Percentiles rank a stretch among this genome's conserved stretches.
phyloP scores from a whole-genome alignment of 139 green algal genomes.

The Haematococcus lacustris region DNA sequence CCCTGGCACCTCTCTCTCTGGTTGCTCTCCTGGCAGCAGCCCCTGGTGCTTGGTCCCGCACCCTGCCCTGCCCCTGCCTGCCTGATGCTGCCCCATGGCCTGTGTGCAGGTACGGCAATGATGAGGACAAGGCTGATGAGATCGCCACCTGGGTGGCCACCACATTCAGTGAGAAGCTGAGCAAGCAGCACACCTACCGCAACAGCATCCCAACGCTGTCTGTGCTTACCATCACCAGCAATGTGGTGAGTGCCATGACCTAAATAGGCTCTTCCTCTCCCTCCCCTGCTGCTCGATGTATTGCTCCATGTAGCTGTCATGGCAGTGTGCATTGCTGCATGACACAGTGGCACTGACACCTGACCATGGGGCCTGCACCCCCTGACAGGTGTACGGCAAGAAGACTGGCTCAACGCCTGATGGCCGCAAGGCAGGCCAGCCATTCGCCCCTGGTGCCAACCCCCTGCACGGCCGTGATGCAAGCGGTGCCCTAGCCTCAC shows the following conservation, averaged over 20 bases:
- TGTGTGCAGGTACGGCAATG: conserved; percentile 62
- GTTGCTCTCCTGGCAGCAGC: too few species aligned
- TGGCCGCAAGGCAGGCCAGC: conserved; percentile 56
- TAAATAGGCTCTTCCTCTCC: too few species aligned
- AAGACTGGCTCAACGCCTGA: conserved; percentile 62
- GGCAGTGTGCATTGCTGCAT: too few species aligned
- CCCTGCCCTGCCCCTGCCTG: too few species aligned
- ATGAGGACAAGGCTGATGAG: conserved; percentile 54
- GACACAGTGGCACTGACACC: background rate
- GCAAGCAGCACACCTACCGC: conserved; percentile 57
- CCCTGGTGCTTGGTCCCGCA: too few species aligned
- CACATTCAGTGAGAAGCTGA: conserved; percentile 47
- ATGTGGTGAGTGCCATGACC: too few species aligned
- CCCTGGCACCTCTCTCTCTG: too few species aligned
- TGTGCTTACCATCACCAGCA: conserved; percentile 76
- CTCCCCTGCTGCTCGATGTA: background rate
- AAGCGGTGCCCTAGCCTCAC: conserved; percentile 53
- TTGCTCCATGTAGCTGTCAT: too few species aligned
- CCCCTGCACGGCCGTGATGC: conserved; percentile 60
- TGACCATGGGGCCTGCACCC: too few species aligned
- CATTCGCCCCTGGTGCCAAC: conserved; percentile 62
- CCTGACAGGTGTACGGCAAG: conserved; percentile 36
- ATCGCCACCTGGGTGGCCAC: conserved; percentile 47
- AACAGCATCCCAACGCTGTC: conserved; percentile 56
- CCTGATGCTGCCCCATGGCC: too few species aligned